These are phyloP conservation scores for Fusarium annulatum DNA, from an alignment of 2,329 filamentous ascomycete species.

Conservation along the genomic window DNA sequence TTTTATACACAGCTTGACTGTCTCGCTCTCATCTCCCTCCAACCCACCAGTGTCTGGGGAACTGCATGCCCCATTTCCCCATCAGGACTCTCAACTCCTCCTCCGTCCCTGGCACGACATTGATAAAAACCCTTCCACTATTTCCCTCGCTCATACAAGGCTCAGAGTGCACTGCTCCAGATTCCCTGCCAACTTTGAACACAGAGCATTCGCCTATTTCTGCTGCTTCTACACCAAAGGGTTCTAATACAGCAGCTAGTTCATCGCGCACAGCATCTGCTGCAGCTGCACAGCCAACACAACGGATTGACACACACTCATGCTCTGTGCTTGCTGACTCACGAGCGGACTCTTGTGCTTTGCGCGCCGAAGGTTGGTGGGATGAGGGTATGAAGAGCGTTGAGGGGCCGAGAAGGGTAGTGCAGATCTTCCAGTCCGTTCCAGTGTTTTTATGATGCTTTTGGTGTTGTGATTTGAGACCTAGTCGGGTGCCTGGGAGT, in stretches of 20 bases:
- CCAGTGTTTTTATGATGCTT: background rate
- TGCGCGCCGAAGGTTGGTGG: constrained; percentile 49
- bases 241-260: constrained; percentile 47
- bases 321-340: constrained; percentile 48
- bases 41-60: constrained; percentile 49
- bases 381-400: constrained; percentile 56
- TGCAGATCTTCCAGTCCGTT: constrained; percentile 62
- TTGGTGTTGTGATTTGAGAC: constrained; percentile 5
- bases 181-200: constrained; percentile 55
- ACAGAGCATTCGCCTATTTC: constrained; percentile 52
- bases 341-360: constrained; percentile 47
- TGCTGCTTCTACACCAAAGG: constrained; percentile 37
- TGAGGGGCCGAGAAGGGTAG: constrained; percentile 58
- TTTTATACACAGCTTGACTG: background rate
- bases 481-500: constrained; percentile 20
- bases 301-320: constrained; percentile 55
- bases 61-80: constrained; percentile 53
- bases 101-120: constrained; percentile 51
- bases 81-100: constrained; percentile 49
- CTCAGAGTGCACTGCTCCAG: constrained; percentile 58
- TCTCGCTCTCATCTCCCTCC: background rate
- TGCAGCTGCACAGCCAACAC: constrained; percentile 56
- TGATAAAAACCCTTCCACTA: constrained; percentile 50
- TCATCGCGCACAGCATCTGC: constrained; percentile 53
- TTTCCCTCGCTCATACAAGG: constrained; percentile 48